A percentile compares a stretch with the other conserved stretches of the same genome.
phyloP scores from a whole-genome alignment of 176 grass and related monocot genomes.

The Microstegium vimineum region DNA sequence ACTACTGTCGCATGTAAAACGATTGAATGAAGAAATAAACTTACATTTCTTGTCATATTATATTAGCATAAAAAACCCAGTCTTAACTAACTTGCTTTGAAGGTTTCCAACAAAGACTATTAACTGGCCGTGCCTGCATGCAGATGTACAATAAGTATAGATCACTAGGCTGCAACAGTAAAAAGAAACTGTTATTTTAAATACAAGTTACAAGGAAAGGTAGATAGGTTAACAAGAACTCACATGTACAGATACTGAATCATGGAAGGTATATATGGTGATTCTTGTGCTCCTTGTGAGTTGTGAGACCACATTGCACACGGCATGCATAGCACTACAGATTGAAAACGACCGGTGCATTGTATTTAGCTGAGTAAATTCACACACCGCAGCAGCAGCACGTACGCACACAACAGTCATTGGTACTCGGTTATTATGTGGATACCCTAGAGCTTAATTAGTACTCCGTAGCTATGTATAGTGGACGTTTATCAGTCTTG shows the following conservation, averaged over 20 bases:
- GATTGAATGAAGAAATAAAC: background rate
- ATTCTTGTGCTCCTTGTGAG: too few relatives aligned
- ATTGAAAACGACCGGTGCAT: too few relatives aligned
- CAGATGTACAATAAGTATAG: background rate
- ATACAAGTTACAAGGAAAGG: background rate
- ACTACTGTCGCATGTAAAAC: background rate
- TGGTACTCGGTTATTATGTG: too few relatives aligned
- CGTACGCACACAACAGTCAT: too few relatives aligned
- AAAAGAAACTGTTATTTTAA: background rate
- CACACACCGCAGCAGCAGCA: too few relatives aligned
- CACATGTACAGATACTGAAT: background rate
- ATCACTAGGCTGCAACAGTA: background rate
- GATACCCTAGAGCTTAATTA: too few relatives aligned
- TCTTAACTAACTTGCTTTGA: slow-evolving; percentile 2
- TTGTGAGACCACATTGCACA: too few relatives aligned
- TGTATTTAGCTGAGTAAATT: too few relatives aligned
- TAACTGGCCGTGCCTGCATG: background rate
- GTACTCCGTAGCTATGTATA: too few relatives aligned
- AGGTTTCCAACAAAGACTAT: background rate
- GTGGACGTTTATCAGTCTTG: background rate
- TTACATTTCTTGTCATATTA: background rate
- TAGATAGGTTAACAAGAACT: slow-evolving; percentile 4
- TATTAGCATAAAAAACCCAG: background rate
- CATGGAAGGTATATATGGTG: too few relatives aligned
- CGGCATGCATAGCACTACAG: too few relatives aligned